Conservation (phyloP, 1,284 basidiomycete species). For the Meira miltonrushii region DNA sequence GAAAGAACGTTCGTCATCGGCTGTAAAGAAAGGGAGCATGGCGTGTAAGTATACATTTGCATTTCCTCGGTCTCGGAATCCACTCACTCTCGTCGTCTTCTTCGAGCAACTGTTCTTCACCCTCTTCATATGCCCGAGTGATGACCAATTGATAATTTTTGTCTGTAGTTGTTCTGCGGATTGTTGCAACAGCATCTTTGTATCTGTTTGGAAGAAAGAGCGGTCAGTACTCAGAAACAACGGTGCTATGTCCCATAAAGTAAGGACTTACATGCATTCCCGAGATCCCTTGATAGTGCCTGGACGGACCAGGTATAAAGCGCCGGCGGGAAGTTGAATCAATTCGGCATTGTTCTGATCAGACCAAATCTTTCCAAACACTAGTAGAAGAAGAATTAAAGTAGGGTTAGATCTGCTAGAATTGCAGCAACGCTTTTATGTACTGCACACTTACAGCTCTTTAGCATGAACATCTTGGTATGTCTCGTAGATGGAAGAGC, state of each 20-base stretch:
- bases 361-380: slow-evolving; percentile 93
- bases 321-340: slow-evolving; percentile 86
- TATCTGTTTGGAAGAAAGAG: slow-evolving; percentile 55
- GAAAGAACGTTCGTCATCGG: slow-evolving; percentile 79
- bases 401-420: not conserved
- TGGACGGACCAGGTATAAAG: slow-evolving; percentile 83
- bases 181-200: slow-evolving; percentile 89
- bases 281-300: slow-evolving; percentile 82
- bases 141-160: slow-evolving; percentile 92
- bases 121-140: slow-evolving; percentile 89
- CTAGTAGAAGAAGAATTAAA: slow-evolving; percentile 54
- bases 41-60: not conserved
- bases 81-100: slow-evolving; percentile 84
- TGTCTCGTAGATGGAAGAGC: too few species aligned
- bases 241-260: not conserved
- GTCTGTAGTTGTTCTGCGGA: slow-evolving; percentile 74
- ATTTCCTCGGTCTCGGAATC: not conserved
- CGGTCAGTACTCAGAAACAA: not conserved
- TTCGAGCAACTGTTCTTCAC: slow-evolving; percentile 85
- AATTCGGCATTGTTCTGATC: slow-evolving; percentile 56
- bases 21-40: slow-evolving; percentile 41
- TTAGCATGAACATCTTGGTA: slow-evolving; percentile 66
- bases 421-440: not conserved
- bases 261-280: slow-evolving; percentile 73
- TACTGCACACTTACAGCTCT: slow-evolving; percentile 64